These are phyloP conservation scores for Colletotrichum costaricense DNA, from an alignment of 2,329 filamentous ascomycete species.

Conservation along the genomic window DNA sequence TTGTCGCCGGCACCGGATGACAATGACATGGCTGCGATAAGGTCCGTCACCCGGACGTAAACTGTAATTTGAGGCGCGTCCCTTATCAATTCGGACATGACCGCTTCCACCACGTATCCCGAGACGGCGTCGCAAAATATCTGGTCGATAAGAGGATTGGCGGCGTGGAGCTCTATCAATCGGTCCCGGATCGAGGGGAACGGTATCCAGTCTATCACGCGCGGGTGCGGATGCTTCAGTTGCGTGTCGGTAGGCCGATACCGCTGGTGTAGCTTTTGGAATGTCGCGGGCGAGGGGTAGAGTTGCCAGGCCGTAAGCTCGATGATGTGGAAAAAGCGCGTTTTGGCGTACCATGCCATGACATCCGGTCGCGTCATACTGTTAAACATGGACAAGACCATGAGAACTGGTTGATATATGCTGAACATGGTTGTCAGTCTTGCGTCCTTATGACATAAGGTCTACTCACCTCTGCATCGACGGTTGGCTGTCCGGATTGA, in stretches of 20 bases:
- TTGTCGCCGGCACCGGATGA: background rate
- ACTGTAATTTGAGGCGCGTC: conserved; percentile 41
- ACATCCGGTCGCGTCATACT: conserved; percentile 48
- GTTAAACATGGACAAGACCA: conserved; percentile 48
- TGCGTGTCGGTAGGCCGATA: conserved; percentile 44
- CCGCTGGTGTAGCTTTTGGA: conserved; percentile 41
- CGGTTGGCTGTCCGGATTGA: background rate
- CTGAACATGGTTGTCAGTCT: background rate
- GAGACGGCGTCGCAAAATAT: conserved; percentile 48
- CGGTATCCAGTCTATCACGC: conserved; percentile 41
- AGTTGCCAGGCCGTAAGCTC: conserved; percentile 48
- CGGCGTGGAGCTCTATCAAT: conserved; percentile 44
- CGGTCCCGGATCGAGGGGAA: conserved; percentile 44
- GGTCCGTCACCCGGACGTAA: conserved; percentile 44
- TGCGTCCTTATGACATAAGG: background rate
- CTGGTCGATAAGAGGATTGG: conserved; percentile 45
- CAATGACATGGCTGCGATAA: conserved; percentile 40
- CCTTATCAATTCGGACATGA: conserved; percentile 43
- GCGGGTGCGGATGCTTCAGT: conserved; percentile 39
- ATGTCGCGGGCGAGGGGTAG: conserved; percentile 43
- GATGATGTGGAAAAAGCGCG: conserved; percentile 47
- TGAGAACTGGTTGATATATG: conserved; percentile 43
- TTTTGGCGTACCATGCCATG: conserved; percentile 54
- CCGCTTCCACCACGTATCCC: conserved; percentile 44
- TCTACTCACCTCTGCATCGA: conserved; percentile 14